Conservation (phyloP, 148 eudicot species). For the Chenopodium formosanum region DNA sequence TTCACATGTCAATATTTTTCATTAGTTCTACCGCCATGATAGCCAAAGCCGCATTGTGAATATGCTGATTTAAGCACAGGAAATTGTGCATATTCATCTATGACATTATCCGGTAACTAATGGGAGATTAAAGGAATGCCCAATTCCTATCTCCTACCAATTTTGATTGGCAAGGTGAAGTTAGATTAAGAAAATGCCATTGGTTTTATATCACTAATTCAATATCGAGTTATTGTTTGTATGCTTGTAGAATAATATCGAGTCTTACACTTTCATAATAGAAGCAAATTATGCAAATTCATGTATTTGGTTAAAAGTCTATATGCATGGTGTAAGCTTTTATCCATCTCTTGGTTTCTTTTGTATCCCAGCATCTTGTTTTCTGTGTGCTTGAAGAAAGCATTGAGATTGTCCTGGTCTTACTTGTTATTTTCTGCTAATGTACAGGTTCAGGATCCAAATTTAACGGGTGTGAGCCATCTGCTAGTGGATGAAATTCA, state of each 20-base stretch:
- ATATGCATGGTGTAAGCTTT: not conserved
- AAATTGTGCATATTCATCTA: not conserved
- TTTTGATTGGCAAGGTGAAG: conserved; percentile 2
- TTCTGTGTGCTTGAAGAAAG: conserved; percentile 1
- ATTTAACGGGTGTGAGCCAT: conserved; percentile 85
- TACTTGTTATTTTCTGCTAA: not conserved
- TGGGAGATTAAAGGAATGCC: not conserved
- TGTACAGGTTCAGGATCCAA: conserved; percentile 78
- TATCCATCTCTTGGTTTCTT: not conserved
- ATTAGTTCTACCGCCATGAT: not conserved
- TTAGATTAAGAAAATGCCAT: not conserved
- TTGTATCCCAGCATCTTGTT: not conserved
- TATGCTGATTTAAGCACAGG: not conserved
- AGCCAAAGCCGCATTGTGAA: not conserved
- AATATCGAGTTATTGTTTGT: not conserved
- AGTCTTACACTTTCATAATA: not conserved
- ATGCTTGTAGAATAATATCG: not conserved
- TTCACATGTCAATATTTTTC: not conserved
- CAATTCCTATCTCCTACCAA: not conserved
- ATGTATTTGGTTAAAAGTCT: not conserved
- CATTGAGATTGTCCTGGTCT: conserved; percentile 1
- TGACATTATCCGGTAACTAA: not conserved
- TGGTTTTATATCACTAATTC: not conserved
- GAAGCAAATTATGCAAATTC: not conserved
- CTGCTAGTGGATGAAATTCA: conserved; percentile 97